Base-by-base conservation (phyloP, 441 rosid species). In the Pelargonium citronellum region DNA sequence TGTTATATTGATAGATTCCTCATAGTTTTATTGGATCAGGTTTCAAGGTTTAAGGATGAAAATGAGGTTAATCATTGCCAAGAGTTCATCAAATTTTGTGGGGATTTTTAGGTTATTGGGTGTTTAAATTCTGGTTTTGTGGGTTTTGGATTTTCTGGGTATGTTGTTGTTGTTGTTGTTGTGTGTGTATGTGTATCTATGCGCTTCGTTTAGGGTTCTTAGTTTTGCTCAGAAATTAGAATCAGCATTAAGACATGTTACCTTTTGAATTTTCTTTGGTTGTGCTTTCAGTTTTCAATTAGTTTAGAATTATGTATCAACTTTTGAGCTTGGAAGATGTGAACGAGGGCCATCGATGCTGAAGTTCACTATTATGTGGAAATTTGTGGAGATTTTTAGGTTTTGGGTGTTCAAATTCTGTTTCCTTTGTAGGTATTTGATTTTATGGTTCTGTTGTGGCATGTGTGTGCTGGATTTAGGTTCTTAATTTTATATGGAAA, bases 241-340 rank as follows among this genome's bases (percentile, higher is more conserved):
- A 37, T 37, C 39, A 0, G 41, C 41, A 5, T 37, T 37, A 7
- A 37, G 41, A 37, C 1, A 37, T 37, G 8, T 5, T 37, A 37
- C 1, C 8, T 5, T 37, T 37, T 37, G 61, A 16, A 55, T 16
- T 55, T 13, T 15, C 7, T 55, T 5, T 55, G 20, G 22, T 7
- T 15, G 5, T 55, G 61, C 61, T 55, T 16, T 16, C 61, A 55
- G 61, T 55, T 55, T 55, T 55, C 22, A 15, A 20, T 55, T 55
- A 8, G 24, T 16, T 55, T 17, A 55, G 10, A 55, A 16, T 16
- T 55, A 16, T 55, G 19, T n/a, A 55, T 16, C 24, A 55, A 55
- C 20, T 15, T 55, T 57, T 62, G 19, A 13, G 57, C 66, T 66
- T 74, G 79, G 67, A 64, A 41, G 34, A 65, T 67, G 74, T 49